These are phyloP conservation scores for Paratinospora sagittata DNA, from an alignment of 164 flowering plant genomes.

Conservation along the genomic window DNA sequence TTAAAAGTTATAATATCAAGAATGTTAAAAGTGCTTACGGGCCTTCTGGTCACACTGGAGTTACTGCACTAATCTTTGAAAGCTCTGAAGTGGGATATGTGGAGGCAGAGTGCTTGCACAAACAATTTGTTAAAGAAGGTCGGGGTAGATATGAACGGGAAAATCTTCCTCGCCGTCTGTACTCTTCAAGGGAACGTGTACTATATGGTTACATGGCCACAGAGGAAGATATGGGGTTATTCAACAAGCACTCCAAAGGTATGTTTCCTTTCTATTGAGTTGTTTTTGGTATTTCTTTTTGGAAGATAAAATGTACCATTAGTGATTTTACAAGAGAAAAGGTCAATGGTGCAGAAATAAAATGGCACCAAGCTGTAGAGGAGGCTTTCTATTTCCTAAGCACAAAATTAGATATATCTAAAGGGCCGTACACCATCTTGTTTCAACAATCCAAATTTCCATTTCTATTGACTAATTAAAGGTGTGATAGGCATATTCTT, in stretches of 20 bases:
- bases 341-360: too few species aligned
- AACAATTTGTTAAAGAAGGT: not conserved
- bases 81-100: not conserved
- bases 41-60: not conserved
- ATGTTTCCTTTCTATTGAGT: not conserved
- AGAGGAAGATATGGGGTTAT: not conserved
- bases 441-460: too few species aligned
- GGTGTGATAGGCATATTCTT: too few species aligned
- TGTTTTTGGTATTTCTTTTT: not conserved
- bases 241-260: conserved; percentile 4
- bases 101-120: conserved; percentile 2
- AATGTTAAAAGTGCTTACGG: conserved; percentile 1
- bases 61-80: not conserved
- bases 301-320: not conserved
- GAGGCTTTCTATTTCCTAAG: too few species aligned
- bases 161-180: not conserved
- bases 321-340: not conserved
- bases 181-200: not conserved
- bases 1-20: not conserved
- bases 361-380: too few species aligned
- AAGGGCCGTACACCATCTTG: too few species aligned
- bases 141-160: not conserved
- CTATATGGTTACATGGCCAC: conserved; percentile 1
- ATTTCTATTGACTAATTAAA: too few species aligned
- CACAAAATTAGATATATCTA: too few species aligned